Percentiles rank a stretch among this genome's conserved stretches.
phyloP scores from a whole-genome alignment of 495 filamentous ascomycete species.

The Mycothermus thermophilus region DNA sequence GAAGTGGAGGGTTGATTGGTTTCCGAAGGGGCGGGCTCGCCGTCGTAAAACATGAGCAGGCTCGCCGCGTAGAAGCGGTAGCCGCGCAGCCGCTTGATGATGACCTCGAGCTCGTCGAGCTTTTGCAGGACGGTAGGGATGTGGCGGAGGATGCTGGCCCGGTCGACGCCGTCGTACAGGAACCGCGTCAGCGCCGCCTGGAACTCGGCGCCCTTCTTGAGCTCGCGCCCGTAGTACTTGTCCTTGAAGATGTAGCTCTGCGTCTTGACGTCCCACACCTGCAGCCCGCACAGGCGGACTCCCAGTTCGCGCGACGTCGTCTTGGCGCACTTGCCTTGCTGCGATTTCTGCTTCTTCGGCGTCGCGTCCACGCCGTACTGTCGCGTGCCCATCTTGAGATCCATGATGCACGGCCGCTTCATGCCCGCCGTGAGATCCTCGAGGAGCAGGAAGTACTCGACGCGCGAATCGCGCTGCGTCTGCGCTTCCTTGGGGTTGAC shows the following conservation, averaged over 20 bases:
- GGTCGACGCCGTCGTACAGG: conserved; percentile 78
- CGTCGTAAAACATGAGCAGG: conserved; percentile 88
- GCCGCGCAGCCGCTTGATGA: conserved; percentile 61
- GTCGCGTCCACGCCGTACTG: conserved; percentile 93
- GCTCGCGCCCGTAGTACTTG: conserved; percentile 87
- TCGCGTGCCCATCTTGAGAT: conserved; percentile 98
- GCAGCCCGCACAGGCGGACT: conserved; percentile 88
- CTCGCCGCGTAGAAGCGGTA: conserved; percentile 96
- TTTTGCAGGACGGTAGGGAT: conserved; percentile 81
- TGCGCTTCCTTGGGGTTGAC: conserved; percentile 73
- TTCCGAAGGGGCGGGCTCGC: conserved; percentile 25
- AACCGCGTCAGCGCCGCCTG: conserved; percentile 79
- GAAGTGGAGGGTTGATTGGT: conserved; percentile 23
- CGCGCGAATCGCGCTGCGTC: conserved; percentile 44
- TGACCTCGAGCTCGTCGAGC: conserved; percentile 63
- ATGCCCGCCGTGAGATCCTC: conserved; percentile 96
- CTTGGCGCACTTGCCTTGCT: conserved; percentile 77
- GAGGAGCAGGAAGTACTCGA: conserved; percentile 87
- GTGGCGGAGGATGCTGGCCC: conserved; percentile 61
- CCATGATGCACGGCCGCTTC: conserved; percentile 89
- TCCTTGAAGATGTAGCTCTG: conserved; percentile 81
- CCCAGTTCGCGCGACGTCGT: conserved; percentile 88
- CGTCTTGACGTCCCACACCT: conserved; percentile 80
- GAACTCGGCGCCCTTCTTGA: conserved; percentile 83
- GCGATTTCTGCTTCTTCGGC: conserved; percentile 84